A percentile compares a stretch with the other conserved stretches of the same genome.
These are phyloP conservation scores for Pichia terricola DNA, from an alignment of 1,139 yeast species.

Conservation along the genomic window DNA sequence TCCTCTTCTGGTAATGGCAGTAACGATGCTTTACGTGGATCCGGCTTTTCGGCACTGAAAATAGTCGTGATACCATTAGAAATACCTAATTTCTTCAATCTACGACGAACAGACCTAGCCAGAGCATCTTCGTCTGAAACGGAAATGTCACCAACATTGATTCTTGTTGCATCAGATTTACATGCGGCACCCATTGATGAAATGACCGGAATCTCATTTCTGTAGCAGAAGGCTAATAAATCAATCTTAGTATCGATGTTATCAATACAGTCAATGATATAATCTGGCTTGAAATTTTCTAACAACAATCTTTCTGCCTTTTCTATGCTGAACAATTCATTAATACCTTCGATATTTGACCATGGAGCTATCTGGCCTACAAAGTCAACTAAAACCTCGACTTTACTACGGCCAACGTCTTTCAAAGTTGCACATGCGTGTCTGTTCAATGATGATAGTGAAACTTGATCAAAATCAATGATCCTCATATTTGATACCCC, in stretches of 20 bases:
- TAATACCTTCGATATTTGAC: conserved; percentile 70
- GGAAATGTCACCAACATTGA: conserved; percentile 70
- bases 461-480: conserved; percentile 92
- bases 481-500: conserved; percentile 74
- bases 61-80: conserved; percentile 73
- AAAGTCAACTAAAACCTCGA: conserved; percentile 61
- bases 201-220: conserved; percentile 50
- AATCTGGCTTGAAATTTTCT: conserved; percentile 46
- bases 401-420: conserved; percentile 91
- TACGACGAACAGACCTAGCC: conserved; percentile 78
- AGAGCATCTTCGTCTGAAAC: conserved; percentile 86
- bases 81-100: conserved; percentile 73
- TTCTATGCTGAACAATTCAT: conserved; percentile 66
- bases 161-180: conserved; percentile 75
- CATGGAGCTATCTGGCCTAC: conserved; percentile 76
- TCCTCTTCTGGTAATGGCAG: conserved; percentile 78
- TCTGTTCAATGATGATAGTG: conserved; percentile 81
- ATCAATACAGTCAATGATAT: conserved; percentile 89
- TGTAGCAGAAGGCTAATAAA: conserved; percentile 62
- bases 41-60: conserved; percentile 92
- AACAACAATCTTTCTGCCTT: conserved; percentile 45
- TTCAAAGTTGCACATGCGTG: conserved; percentile 84
- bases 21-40: conserved; percentile 81
- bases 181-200: conserved; percentile 97
- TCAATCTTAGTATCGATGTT: conserved; percentile 94